Base-by-base conservation (phyloP, 1,284 basidiomycete genomes). In the Ceratobasidium sp. region DNA sequence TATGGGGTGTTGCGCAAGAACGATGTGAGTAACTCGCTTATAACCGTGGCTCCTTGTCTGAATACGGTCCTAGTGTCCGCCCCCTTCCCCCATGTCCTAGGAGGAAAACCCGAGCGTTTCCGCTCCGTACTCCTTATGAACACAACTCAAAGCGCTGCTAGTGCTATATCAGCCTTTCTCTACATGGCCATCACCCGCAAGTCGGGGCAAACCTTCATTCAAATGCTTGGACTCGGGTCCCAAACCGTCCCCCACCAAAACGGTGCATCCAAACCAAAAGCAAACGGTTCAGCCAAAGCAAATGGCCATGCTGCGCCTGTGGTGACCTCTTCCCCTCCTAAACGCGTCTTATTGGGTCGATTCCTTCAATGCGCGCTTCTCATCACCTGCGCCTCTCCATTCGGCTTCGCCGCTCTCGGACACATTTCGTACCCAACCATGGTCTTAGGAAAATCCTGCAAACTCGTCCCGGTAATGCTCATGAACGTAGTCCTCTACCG, bases 401-500 rank as follows among this genome's bases (percentile, higher is more conserved):
- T 99, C 79, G 96, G 96, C 63, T 98, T 98, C 82, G 91, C 95
- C 35, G 91, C 95, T 5, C 89, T 99, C 54, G 89, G 93, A 50
- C 95, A 98, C 83, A 97, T 99, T 79, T 96, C 95, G 21, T 99
- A 98, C 85, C 98, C 98, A 32, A 96, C 97, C 18, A 96, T 98
- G 91, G 96, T 98, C 46, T 90, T 99, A 75, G 97, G 95, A 74
- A 99, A 99, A 82, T 98, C 96, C 0, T 99, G 97, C 87, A 99
- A 99, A 82, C 93, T 98, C 78, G 92, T 98, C 18, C 95, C 96
- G 1, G 95, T 98, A 74, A 93, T 98, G 87, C 85, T 97, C 81
- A 96, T 97, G 94, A 97, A 97, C 82, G 89, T 97, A 76, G 80
- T 95, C 49, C 85, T 94, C 73, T 98, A 98, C 83, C 92, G 94